Percentiles rank a stretch among this genome's conserved stretches.
These are phyloP conservation scores for Tilletia indica DNA, from an alignment of 1,284 basidiomycete species.

Conservation along the genomic window DNA sequence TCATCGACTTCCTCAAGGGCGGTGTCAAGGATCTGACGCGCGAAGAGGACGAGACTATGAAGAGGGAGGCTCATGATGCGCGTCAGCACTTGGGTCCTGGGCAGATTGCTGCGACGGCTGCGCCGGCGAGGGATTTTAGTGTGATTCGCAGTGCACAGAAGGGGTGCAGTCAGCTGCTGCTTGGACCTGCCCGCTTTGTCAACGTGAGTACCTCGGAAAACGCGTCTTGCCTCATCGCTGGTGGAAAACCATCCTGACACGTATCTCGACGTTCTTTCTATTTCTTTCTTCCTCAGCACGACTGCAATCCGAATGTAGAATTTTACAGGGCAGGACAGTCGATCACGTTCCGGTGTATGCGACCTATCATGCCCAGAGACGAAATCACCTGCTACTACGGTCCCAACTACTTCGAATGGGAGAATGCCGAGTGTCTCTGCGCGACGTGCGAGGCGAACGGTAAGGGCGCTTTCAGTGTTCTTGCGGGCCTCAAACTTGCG, in stretches of 20 bases:
- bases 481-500: background rate
- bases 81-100: conserved; percentile 5
- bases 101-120: conserved; percentile 17
- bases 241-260: background rate
- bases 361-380: conserved; percentile 75
- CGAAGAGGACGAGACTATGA: conserved; percentile 55
- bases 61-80: conserved; percentile 70
- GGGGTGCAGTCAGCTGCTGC: conserved; percentile 85
- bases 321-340: conserved; percentile 80
- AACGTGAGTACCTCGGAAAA: conserved; percentile 66
- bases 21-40: conserved; percentile 55
- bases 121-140: conserved; percentile 70
- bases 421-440: conserved; percentile 82
- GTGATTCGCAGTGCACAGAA: conserved; percentile 84
- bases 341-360: conserved; percentile 81
- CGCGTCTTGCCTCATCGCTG: background rate
- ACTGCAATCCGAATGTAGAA: conserved; percentile 85
- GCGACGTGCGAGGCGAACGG: conserved; percentile 79
- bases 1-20: conserved; percentile 73
- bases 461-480: conserved; percentile 61
- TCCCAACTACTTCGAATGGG: conserved; percentile 70
- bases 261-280: background rate
- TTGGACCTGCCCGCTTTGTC: conserved; percentile 88
- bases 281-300: conserved; percentile 64
- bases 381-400: conserved; percentile 68